phyloP scores from a whole-genome alignment of 2,329 filamentous ascomycete species.

The Phoma sp. region DNA sequence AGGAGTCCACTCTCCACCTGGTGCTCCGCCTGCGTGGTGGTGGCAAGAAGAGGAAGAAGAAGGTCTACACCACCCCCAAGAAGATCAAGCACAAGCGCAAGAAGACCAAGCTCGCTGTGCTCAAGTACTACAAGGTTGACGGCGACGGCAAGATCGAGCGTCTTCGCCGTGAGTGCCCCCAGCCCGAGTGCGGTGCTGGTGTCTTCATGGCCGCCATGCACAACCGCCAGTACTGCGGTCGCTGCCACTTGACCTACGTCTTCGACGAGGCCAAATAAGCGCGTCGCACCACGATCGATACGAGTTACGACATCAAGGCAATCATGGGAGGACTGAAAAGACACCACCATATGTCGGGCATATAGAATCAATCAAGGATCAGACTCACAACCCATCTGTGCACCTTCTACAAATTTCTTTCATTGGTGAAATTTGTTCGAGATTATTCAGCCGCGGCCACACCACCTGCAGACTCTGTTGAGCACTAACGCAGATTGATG shows the following conservation, averaged over 20 bases:
- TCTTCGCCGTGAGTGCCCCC: conserved; percentile 95
- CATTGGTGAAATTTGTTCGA: not conserved
- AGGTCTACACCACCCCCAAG: conserved; percentile 99
- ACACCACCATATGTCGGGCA: conserved; percentile 34
- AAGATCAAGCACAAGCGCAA: conserved; percentile 99
- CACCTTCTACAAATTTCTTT: not conserved
- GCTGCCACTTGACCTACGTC: conserved; percentile 75
- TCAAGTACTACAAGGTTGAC: conserved; percentile 99
- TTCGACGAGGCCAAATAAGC: conserved; percentile 70
- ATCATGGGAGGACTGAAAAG: conserved; percentile 35
- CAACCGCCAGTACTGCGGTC: conserved; percentile 96
- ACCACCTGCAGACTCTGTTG: not conserved
- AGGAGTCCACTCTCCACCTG: conserved; percentile 98
- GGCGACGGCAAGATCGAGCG: conserved; percentile 99
- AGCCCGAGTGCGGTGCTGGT: conserved; percentile 88
- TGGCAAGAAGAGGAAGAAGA: conserved; percentile 98
- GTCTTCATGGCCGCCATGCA: conserved; percentile 99
- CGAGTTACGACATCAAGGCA: conserved; percentile 36
- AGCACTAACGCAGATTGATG: conserved; percentile 2
- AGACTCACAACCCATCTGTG: conserved; percentile 16
- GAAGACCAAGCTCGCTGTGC: conserved; percentile 99
- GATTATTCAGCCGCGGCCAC: not conserved
- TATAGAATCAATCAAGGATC: conserved; percentile 38
- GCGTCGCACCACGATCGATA: conserved; percentile 32
- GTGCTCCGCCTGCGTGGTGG: conserved; percentile 98